Percentiles rank a stretch among this genome's conserved stretches.
phyloP scores from a whole-genome alignment of 495 filamentous ascomycete genomes.

The Penicillium fimorum region DNA sequence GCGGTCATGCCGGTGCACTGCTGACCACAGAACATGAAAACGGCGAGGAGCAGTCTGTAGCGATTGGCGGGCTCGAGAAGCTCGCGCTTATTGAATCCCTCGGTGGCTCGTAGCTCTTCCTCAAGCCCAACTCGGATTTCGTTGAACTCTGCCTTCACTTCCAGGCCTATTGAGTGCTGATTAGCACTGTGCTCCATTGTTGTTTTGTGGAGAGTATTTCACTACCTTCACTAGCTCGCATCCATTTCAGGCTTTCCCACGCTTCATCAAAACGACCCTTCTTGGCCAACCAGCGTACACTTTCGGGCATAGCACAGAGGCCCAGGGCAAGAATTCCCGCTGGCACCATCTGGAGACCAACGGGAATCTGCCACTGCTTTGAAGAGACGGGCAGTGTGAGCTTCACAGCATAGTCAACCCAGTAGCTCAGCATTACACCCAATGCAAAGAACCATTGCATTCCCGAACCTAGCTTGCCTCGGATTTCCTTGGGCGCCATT shows the following conservation, averaged over 20 bases:
- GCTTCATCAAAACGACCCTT: conserved; percentile 51
- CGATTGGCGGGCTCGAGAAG: conserved; percentile 44
- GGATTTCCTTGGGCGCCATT: conserved; percentile 53
- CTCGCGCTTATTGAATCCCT: conserved; percentile 46
- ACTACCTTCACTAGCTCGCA: conserved; percentile 44
- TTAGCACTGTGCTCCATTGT: neutral
- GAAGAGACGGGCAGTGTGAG: conserved; percentile 32
- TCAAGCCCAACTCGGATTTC: conserved; percentile 44
- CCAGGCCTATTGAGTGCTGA: conserved; percentile 12
- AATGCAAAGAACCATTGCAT: conserved; percentile 50
- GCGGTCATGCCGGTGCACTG: conserved; percentile 47
- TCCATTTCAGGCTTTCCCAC: conserved; percentile 45
- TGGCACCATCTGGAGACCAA: conserved; percentile 52
- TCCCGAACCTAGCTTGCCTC: conserved; percentile 48
- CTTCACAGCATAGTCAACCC: conserved; percentile 51
- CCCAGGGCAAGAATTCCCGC: conserved; percentile 45
- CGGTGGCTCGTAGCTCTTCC: conserved; percentile 43
- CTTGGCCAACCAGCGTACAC: conserved; percentile 51
- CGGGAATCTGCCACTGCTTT: conserved; percentile 54
- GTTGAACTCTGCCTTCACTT: conserved; percentile 44
- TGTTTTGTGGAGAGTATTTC: neutral
- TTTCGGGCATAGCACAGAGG: conserved; percentile 47
- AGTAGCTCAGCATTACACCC: conserved; percentile 52
- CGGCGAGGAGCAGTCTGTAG: conserved; percentile 36
- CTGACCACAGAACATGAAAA: conserved; percentile 40